Conservation (phyloP, 108 stramenopile species). For the Nitzschia sp. region DNA sequence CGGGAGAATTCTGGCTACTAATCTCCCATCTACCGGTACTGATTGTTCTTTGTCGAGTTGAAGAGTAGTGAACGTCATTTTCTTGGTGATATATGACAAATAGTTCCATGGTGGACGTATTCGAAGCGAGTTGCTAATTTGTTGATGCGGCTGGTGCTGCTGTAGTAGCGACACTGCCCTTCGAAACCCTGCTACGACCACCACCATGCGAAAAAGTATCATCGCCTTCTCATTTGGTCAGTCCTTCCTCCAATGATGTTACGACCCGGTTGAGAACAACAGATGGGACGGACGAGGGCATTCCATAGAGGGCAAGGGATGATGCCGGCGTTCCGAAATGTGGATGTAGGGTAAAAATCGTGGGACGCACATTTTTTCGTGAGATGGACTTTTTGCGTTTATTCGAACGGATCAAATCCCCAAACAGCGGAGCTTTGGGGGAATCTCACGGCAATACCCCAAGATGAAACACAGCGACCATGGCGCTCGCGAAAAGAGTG, state of each 20-base stretch:
- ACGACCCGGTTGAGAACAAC: too few species aligned
- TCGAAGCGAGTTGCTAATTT: neutral
- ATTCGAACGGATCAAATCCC: too few species aligned
- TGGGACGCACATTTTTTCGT: too few species aligned
- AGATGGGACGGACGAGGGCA: too few species aligned
- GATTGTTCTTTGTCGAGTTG: neutral
- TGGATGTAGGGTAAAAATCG: too few species aligned
- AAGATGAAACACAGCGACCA: too few species aligned
- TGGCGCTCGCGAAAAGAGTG: too few species aligned
- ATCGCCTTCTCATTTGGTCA: neutral
- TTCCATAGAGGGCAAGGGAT: too few species aligned
- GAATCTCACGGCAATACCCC: too few species aligned
- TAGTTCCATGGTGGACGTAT: neutral
- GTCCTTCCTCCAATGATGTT: neutral
- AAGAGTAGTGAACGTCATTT: neutral
- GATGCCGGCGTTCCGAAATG: too few species aligned
- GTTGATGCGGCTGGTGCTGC: neutral
- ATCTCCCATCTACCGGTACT: neutral
- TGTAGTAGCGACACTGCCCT: neutral
- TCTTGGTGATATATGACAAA: neutral
- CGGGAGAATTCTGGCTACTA: neutral
- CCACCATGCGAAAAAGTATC: neutral
- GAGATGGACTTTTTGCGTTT: too few species aligned
- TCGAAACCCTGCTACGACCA: neutral
- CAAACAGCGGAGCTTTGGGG: too few species aligned